Evolutionary conservation across 495 filamentous ascomycete genomes (phyloP).

Genomic region (Penicillium coprophilum): DNA sequence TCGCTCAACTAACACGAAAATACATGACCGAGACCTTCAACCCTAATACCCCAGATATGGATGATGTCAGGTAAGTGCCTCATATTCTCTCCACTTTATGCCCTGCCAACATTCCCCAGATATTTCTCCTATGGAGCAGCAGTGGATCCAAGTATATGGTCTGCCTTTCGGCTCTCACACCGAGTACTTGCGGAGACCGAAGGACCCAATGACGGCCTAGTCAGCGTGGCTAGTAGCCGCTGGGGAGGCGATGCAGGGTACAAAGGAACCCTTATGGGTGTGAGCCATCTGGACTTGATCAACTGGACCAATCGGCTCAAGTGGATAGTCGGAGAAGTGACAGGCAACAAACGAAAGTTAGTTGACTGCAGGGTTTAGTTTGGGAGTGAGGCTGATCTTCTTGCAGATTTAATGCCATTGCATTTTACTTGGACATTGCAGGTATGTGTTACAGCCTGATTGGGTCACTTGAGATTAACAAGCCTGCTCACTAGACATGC

Average conservation of each 20-base stretch:
- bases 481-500: slow-evolving; percentile 9
- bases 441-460: slow-evolving; percentile 44
- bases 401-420: slow-evolving; percentile 80
- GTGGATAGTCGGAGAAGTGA: slow-evolving; percentile 66
- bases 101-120: slow-evolving; percentile 27
- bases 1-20: slow-evolving; percentile 74
- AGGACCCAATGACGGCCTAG: slow-evolving; percentile 89
- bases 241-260: slow-evolving; percentile 76
- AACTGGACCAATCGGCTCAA: slow-evolving; percentile 90
- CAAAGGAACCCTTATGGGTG: slow-evolving; percentile 82
- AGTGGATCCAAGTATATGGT: slow-evolving; percentile 64
- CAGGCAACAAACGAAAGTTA: slow-evolving; percentile 64
- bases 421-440: slow-evolving; percentile 89
- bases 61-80: slow-evolving; percentile 57
- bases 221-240: slow-evolving; percentile 78
- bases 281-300: slow-evolving; percentile 90
- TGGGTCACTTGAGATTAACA: slow-evolving; percentile 1
- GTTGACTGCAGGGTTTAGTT: background rate
- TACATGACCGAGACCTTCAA: slow-evolving; percentile 89
- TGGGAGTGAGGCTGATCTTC: background rate
- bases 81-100: background rate
- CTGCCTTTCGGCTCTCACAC: slow-evolving; percentile 73
- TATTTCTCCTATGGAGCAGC: slow-evolving; percentile 93
- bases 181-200: slow-evolving; percentile 66
- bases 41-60: slow-evolving; percentile 68